Percentiles rank a stretch among this genome's conserved stretches.
Conservation (phyloP, 371 early-diverging fungal genomes). For the Circinella minor region DNA sequence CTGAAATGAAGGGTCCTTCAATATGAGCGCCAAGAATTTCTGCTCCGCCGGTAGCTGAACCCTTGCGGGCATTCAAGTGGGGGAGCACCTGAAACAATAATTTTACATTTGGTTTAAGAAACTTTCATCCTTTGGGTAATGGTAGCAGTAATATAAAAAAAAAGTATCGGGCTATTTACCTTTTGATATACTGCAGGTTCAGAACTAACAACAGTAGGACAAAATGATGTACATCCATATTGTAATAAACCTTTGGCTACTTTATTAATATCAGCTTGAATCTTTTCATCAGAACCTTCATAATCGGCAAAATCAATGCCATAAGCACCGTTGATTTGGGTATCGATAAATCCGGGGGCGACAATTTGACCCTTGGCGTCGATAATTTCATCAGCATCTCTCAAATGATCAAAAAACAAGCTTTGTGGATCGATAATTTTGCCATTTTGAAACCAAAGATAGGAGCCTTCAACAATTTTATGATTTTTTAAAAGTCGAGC, state of each 20-base stretch:
- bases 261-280: conserved; percentile 59
- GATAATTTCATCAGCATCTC: conserved; percentile 72
- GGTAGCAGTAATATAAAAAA: not conserved
- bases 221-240: conserved; percentile 83
- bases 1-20: conserved; percentile 80
- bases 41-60: conserved; percentile 72
- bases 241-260: conserved; percentile 79
- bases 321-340: conserved; percentile 88
- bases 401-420: conserved; percentile 71
- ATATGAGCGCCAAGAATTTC: conserved; percentile 85
- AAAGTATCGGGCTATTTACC: conserved; percentile 38
- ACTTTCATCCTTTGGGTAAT: too few relatives aligned
- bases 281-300: conserved; percentile 46
- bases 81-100: conserved; percentile 56
- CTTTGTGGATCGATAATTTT: conserved; percentile 79
- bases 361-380: conserved; percentile 78
- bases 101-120: too few relatives aligned
- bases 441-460: conserved; percentile 79
- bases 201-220: conserved; percentile 87
- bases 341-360: conserved; percentile 83
- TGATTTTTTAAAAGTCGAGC: conserved; percentile 77
- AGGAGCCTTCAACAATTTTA: conserved; percentile 70
- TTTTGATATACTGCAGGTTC: conserved; percentile 72
- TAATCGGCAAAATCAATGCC: conserved; percentile 82
- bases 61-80: conserved; percentile 71